Conservation (phyloP, 495 filamentous ascomycete species). For the Podospora sp. region DNA sequence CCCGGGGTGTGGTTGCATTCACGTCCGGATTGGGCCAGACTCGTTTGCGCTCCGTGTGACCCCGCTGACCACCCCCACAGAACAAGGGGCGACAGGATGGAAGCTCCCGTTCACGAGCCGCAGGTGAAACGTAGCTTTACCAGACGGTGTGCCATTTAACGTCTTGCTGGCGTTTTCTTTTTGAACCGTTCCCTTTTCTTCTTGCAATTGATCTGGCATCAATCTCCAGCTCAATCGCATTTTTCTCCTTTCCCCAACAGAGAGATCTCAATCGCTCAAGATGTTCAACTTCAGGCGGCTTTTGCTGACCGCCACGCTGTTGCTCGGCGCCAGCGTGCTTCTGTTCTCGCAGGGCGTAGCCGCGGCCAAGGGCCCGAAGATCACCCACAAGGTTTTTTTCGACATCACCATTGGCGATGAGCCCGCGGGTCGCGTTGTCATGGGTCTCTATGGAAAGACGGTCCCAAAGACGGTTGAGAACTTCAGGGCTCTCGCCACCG, state of each 20-base stretch:
- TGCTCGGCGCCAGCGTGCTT: constrained; percentile 71
- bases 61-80: constrained; percentile 1
- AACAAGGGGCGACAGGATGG: constrained; percentile 18
- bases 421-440: constrained; percentile 79
- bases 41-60: neutral
- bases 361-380: constrained; percentile 89
- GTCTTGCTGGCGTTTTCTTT: constrained; percentile 26
- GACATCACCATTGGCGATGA: constrained; percentile 92
- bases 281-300: constrained; percentile 63
- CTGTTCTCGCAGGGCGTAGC: constrained; percentile 70
- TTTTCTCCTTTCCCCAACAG: constrained; percentile 8
- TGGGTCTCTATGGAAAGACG: constrained; percentile 97
- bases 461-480: constrained; percentile 98
- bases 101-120: constrained; percentile 13
- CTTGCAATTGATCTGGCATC: constrained; percentile 27
- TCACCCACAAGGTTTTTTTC: constrained; percentile 97
- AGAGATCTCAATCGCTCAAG: constrained; percentile 13
- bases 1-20: constrained; percentile 1
- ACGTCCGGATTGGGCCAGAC: neutral
- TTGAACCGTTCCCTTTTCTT: neutral
- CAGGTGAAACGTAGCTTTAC: constrained; percentile 44
- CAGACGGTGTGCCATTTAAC: constrained; percentile 12
- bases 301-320: constrained; percentile 68
- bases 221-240: constrained; percentile 7
- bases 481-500: constrained; percentile 95